These are phyloP conservation scores for Populus ilicifolia DNA, from an alignment of 345 rosid genomes.

Conservation along the genomic window DNA sequence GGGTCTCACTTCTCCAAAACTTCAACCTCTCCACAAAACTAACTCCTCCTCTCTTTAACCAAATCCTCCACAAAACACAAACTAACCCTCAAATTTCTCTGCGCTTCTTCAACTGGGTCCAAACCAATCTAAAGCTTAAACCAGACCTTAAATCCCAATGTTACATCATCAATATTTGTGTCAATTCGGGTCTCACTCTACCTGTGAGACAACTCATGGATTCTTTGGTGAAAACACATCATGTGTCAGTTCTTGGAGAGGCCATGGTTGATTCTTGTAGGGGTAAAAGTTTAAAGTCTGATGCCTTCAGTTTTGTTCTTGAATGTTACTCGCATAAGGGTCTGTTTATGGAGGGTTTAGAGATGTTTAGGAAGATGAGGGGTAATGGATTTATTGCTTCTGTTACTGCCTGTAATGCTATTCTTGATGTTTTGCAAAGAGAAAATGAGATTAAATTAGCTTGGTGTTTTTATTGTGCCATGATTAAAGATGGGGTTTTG, in stretches of 20 bases:
- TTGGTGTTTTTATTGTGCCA: slow-evolving; percentile 54
- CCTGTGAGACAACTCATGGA: slow-evolving; percentile 36
- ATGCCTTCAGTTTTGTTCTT: slow-evolving; percentile 39
- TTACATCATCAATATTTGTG: slow-evolving; percentile 29
- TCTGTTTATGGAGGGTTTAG: slow-evolving; percentile 38
- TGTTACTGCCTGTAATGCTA: slow-evolving; percentile 37
- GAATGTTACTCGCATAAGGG: slow-evolving; percentile 42
- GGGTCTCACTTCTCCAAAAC: slow-evolving; percentile 38
- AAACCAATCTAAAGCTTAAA: slow-evolving; percentile 39
- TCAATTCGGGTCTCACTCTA: slow-evolving; percentile 29
- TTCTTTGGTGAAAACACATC: slow-evolving; percentile 37
- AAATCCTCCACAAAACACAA: slow-evolving; percentile 48
- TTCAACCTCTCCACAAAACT: slow-evolving; percentile 47
- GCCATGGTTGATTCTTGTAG: slow-evolving; percentile 44
- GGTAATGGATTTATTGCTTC: slow-evolving; percentile 37
- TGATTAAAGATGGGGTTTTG: slow-evolving; percentile 40
- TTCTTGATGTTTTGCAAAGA: slow-evolving; percentile 46
- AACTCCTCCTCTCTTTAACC: slow-evolving; percentile 45
- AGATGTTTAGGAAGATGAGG: slow-evolving; percentile 41
- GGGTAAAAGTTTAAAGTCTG: slow-evolving; percentile 33
- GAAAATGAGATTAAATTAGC: slow-evolving; percentile 33
- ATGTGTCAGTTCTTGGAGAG: slow-evolving; percentile 27
- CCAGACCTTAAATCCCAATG: slow-evolving; percentile 58
- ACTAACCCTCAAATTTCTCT: slow-evolving; percentile 40
- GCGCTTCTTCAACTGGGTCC: slow-evolving; percentile 56